Percentiles rank a stretch among this genome's conserved stretches.
Conservation (phyloP, 2,329 filamentous ascomycete species). For the Volutella citrinella region DNA sequence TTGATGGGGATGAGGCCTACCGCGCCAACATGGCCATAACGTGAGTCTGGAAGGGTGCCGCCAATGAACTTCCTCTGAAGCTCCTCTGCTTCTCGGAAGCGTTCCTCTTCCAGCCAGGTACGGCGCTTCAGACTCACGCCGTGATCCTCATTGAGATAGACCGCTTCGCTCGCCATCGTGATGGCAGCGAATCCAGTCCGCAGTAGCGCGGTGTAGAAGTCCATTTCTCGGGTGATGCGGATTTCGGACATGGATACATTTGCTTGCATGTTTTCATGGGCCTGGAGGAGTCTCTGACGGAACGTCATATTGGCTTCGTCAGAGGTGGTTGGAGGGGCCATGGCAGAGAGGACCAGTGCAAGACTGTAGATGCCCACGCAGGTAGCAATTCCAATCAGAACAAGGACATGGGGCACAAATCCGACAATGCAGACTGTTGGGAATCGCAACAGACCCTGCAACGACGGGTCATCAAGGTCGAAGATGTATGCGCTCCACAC, state of each 20-base stretch:
- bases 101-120: constrained; percentile 91
- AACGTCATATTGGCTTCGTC: constrained; percentile 38
- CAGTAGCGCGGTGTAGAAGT: constrained; percentile 90
- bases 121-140: constrained; percentile 68
- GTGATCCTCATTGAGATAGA: constrained; percentile 89
- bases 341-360: constrained; percentile 71
- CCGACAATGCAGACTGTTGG: constrained; percentile 94
- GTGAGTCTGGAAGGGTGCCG: constrained; percentile 43
- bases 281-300: constrained; percentile 61
- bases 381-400: constrained; percentile 72
- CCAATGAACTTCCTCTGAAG: constrained; percentile 50
- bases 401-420: constrained; percentile 90
- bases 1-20: constrained; percentile 55
- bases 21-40: constrained; percentile 51
- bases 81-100: constrained; percentile 72
- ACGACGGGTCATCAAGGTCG: constrained; percentile 56
- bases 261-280: constrained; percentile 88
- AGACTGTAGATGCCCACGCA: constrained; percentile 76
- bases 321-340: constrained; percentile 28
- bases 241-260: constrained; percentile 82
- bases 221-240: constrained; percentile 80
- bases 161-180: constrained; percentile 91
- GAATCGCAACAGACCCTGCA: constrained; percentile 73
- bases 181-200: constrained; percentile 84
- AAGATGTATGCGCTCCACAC: constrained; percentile 69